Evolutionary conservation across 2,329 filamentous ascomycete species (phyloP), one percentile per base, ranked within the genome.

Genomic region (Rhexocercosporidium sp.): DNA sequence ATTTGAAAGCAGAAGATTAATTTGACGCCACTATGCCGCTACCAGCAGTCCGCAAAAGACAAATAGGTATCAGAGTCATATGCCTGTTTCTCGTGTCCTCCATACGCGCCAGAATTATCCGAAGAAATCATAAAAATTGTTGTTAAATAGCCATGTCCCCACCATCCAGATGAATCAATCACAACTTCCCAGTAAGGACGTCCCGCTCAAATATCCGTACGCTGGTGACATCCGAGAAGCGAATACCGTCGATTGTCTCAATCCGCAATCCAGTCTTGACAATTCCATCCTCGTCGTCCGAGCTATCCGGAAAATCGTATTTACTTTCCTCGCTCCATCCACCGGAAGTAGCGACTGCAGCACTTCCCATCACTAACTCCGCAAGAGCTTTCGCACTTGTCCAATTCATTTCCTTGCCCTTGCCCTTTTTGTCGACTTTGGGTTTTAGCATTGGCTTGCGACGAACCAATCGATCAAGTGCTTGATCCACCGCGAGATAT

Each of bases 131-230:
- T 20, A 47, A 22, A 20, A n/a, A n/a, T 47, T n/a, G n/a, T 44
- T 18, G 41, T 16, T 16, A n/a, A 16, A n/a, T 44, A 16, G 5
- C 5, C 6, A 20, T 47, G 5, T 47, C 44, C n/a, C 2, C 44
- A 7, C n/a, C n/a, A 44, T 20, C 20, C 27, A 31, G 27, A 11
- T 31, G 3, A 12, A 59, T n/a, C 79, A 41, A 18, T 65, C 46
- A 85, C 31, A 85, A 71, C 25, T 79, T 76, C 1, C 82, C 83
- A 25, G 71, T 70, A 37, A 83, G 79, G 59, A 88, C 77, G 73
- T 88, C 85, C 76, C 87, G 88, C 71, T 85, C 81, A 70, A 88
- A 89, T 59, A 89, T 88, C 68, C 80, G 81, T 41, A 88, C 81
- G 0, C 81, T 85, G 69, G 70, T 77, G 6, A 84, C 76, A 54